These are phyloP conservation scores for Salvia hispanica DNA, from an alignment of 257 asterid genomes.

Conservation along the genomic window DNA sequence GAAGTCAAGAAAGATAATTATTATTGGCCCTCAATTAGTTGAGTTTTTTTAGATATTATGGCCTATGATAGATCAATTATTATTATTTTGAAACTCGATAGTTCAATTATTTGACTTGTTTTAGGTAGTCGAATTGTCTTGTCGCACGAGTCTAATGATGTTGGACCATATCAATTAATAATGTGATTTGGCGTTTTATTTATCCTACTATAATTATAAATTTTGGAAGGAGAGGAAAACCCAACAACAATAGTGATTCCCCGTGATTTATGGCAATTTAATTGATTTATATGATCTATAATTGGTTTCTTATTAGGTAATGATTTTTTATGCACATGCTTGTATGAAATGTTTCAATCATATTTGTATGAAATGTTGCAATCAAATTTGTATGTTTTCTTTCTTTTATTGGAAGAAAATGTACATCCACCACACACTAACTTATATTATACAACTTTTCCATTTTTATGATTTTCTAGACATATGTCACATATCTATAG, in stretches of 20 bases:
- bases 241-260: background rate
- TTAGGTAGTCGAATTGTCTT: conserved; percentile 31
- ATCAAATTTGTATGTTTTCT: conserved; percentile 15
- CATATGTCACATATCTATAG: background rate
- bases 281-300: conserved; percentile 15
- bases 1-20: conserved; percentile 9
- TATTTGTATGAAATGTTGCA: background rate
- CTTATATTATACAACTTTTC: conserved; percentile 8
- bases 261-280: conserved; percentile 7
- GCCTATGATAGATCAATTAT: conserved; percentile 29
- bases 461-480: conserved; percentile 1
- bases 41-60: background rate
- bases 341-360: too few species aligned
- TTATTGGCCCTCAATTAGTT: conserved; percentile 33
- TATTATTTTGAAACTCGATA: background rate
- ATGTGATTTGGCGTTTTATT: conserved; percentile 6
- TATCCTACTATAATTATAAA: conserved; percentile 19
- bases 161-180: conserved; percentile 19
- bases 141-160: conserved; percentile 22
- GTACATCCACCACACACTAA: conserved; percentile 1
- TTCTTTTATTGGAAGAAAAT: conserved; percentile 23
- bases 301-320: conserved; percentile 14
- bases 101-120: background rate
- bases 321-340: conserved; percentile 21
- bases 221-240: background rate